Conservation (phyloP, 192 early-diverging fungal species). For the Coemansia sp. region DNA sequence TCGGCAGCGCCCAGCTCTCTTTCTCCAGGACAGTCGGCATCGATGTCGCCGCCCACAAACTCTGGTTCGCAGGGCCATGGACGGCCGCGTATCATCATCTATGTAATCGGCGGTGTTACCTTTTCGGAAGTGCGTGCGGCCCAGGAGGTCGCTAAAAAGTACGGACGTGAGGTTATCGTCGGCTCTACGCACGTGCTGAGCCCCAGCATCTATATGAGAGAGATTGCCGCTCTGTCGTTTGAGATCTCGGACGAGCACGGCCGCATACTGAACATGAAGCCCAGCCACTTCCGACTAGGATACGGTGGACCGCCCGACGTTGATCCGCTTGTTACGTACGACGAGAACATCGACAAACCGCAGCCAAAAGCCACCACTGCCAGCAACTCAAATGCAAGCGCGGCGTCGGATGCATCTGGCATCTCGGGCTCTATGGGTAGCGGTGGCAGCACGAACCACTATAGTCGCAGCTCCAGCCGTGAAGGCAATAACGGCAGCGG, state of each 20-base stretch:
- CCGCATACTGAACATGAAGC: constrained; percentile 33
- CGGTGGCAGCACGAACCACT: constrained; percentile 4
- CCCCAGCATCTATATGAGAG: constrained; percentile 46
- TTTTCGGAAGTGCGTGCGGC: constrained; percentile 54
- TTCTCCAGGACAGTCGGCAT: background rate
- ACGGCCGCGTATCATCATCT: constrained; percentile 44
- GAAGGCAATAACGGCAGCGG: background rate
- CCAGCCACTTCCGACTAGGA: constrained; percentile 37
- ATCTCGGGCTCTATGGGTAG: constrained; percentile 3
- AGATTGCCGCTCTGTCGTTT: constrained; percentile 49
- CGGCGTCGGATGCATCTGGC: constrained; percentile 4
- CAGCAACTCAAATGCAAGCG: constrained; percentile 3
- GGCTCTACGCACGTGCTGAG: constrained; percentile 51
- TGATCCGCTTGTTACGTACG: constrained; percentile 43
- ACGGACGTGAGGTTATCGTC: constrained; percentile 50
- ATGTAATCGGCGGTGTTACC: constrained; percentile 53
- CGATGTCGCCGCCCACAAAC: constrained; percentile 12
- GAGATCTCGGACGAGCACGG: constrained; percentile 39
- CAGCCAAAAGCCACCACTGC: constrained; percentile 28
- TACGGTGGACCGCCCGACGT: constrained; percentile 44
- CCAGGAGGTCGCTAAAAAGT: constrained; percentile 42
- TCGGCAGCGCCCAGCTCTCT: constrained; percentile 10
- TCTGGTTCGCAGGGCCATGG: constrained; percentile 10
- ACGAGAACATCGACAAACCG: constrained; percentile 26
- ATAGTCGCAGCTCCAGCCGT: constrained; percentile 5